Evolutionary conservation across 352 stramenopile genomes (phyloP).

Genomic region (Pythium coloratum): DNA sequence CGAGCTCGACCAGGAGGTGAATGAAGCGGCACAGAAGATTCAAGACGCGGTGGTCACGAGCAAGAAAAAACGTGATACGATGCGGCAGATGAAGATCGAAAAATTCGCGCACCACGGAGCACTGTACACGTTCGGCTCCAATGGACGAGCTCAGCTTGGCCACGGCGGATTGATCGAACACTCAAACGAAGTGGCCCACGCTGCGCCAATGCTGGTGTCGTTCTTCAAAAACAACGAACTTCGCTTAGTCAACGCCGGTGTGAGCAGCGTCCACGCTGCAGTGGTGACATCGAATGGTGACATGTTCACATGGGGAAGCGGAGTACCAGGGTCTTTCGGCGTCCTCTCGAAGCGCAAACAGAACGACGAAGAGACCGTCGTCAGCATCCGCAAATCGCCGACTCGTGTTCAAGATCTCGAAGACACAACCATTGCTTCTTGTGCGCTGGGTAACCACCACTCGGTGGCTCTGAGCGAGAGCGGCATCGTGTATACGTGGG

Average conservation of each 20-base stretch:
- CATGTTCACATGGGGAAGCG: constrained; percentile 71
- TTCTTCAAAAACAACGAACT: constrained; percentile 80
- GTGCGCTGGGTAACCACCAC: constrained; percentile 59
- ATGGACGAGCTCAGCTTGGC: constrained; percentile 51
- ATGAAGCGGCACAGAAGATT: constrained; percentile 57
- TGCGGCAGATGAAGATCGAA: constrained; percentile 72
- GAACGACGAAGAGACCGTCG: constrained; percentile 7
- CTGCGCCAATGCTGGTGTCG: constrained; percentile 41
- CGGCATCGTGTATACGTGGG: constrained; percentile 73
- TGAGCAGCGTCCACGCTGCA: constrained; percentile 58
- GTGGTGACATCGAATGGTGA: constrained; percentile 65
- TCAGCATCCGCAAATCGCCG: constrained; percentile 33
- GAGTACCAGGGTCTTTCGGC: constrained; percentile 64
- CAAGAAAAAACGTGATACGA: constrained; percentile 62
- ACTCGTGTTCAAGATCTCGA: constrained; percentile 70
- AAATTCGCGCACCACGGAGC: constrained; percentile 68
- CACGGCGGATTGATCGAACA: constrained; percentile 45
- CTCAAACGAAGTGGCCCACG: constrained; percentile 27
- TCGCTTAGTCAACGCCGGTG: constrained; percentile 42
- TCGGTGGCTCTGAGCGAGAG: constrained; percentile 61
- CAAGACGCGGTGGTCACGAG: constrained; percentile 63
- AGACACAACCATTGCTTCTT: constrained; percentile 45
- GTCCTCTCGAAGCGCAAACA: constrained; percentile 27
- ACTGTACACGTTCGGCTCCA: constrained; percentile 71
- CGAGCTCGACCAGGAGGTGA: constrained; percentile 54